These are phyloP conservation scores for Cercophora newfieldiana DNA, from an alignment of 495 filamentous ascomycete genomes.

Conservation along the genomic window DNA sequence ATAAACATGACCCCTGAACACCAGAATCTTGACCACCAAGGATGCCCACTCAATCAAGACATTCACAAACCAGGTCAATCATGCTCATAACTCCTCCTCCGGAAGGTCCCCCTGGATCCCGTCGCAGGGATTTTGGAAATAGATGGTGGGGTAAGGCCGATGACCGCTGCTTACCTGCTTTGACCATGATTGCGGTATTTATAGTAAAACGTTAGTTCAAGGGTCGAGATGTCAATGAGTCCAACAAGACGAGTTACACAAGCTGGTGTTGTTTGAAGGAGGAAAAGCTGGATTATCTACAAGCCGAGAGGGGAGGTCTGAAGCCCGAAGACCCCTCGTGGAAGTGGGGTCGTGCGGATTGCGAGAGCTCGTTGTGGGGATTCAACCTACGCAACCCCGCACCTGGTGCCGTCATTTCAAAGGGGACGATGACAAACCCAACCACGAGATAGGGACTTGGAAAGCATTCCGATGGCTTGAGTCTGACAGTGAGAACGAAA, in stretches of 20 bases:
- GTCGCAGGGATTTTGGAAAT: slow-evolving; percentile 20
- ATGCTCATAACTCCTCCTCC: slow-evolving; percentile 16
- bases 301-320: slow-evolving; percentile 10
- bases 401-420: slow-evolving; percentile 21
- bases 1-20: not conserved
- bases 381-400: slow-evolving; percentile 20
- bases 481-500: too few relatives aligned
- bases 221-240: not conserved
- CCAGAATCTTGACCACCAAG: slow-evolving; percentile 36
- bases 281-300: slow-evolving; percentile 16
- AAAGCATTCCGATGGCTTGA: too few relatives aligned
- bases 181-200: slow-evolving; percentile 74
- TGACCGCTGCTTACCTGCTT: slow-evolving; percentile 72
- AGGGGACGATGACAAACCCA: not conserved
- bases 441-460: too few relatives aligned
- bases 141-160: slow-evolving; percentile 30
- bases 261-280: slow-evolving; percentile 2
- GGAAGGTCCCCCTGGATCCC: slow-evolving; percentile 8
- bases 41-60: slow-evolving; percentile 16
- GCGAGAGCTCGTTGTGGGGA: slow-evolving; percentile 10
- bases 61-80: slow-evolving; percentile 22
- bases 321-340: slow-evolving; percentile 25
- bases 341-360: slow-evolving; percentile 24
- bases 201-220: not conserved
- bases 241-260: not conserved